phyloP scores from a whole-genome alignment of 2,329 filamentous ascomycete genomes.

The Aspergillus vadensis region DNA sequence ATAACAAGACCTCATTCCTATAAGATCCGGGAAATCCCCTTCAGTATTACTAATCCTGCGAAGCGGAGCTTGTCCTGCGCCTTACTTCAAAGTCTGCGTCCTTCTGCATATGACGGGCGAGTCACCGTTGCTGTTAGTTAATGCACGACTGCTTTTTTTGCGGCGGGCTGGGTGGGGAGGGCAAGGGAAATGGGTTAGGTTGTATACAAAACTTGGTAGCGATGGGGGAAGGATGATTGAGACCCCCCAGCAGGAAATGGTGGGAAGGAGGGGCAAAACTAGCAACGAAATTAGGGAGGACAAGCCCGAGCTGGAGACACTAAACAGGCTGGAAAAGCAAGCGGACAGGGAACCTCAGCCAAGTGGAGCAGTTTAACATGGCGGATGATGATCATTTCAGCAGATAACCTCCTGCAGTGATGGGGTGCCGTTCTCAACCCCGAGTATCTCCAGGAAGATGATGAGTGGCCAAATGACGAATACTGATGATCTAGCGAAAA shows the following conservation, averaged over 20 bases:
- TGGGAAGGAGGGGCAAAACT: neutral
- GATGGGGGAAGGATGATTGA: neutral
- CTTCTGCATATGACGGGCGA: neutral
- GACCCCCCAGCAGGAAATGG: neutral
- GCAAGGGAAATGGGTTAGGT: neutral
- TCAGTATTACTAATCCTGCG: neutral
- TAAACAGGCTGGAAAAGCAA: neutral
- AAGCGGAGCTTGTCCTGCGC: neutral
- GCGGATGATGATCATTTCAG: neutral
- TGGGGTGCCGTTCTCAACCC: neutral
- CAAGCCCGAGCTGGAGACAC: neutral
- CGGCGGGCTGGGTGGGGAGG: neutral
- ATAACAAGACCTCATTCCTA: too few species aligned
- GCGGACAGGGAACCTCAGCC: neutral
- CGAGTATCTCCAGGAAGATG: neutral
- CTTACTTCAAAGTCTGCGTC: neutral
- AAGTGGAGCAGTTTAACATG: neutral
- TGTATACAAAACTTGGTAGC: neutral
- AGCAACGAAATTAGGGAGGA: neutral
- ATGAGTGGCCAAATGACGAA: neutral
- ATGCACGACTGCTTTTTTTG: neutral
- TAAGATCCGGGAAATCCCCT: neutral
- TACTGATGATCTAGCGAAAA: too few species aligned
- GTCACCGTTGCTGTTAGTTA: neutral
- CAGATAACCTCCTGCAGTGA: neutral